A percentile compares a stretch with the other conserved stretches of the same genome.
phyloP scores from a whole-genome alignment of 345 rosid genomes.

The Eucalyptus grandis region DNA sequence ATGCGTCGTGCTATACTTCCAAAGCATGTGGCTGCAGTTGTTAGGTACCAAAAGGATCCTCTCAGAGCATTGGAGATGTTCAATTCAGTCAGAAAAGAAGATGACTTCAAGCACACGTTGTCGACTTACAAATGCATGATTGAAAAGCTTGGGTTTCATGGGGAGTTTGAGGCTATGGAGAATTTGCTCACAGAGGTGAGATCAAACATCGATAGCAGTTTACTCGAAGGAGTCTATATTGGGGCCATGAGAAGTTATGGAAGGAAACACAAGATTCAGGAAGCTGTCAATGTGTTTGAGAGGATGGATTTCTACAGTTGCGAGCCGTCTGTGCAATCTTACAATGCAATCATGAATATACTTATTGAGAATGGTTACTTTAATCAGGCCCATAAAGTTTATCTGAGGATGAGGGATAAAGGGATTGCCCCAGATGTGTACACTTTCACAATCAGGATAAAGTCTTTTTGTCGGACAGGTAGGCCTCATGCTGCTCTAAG shows the following conservation, averaged over 20 bases:
- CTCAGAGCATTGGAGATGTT: conserved; percentile 65
- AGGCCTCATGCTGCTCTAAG: conserved; percentile 80
- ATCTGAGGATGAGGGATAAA: conserved; percentile 66
- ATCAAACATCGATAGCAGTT: conserved; percentile 24
- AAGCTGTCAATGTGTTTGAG: conserved; percentile 78
- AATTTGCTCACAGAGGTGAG: conserved; percentile 39
- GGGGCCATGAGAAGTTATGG: conserved; percentile 69
- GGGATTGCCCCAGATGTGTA: conserved; percentile 67
- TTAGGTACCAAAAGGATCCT: conserved; percentile 62
- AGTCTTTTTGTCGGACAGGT: conserved; percentile 71
- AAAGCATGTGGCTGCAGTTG: conserved; percentile 68
- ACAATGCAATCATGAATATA: conserved; percentile 76
- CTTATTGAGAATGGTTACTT: conserved; percentile 58
- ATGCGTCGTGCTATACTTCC: conserved; percentile 64
- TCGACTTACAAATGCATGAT: conserved; percentile 59
- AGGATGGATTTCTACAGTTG: conserved; percentile 88
- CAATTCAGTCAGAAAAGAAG: conserved; percentile 58
- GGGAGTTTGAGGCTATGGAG: conserved; percentile 78
- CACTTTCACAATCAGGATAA: conserved; percentile 76
- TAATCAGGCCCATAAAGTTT: conserved; percentile 79
- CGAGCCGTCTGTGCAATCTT: conserved; percentile 55
- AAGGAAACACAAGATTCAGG: conserved; percentile 66
- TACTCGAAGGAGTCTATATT: conserved; percentile 72
- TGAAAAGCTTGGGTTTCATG: conserved; percentile 69
- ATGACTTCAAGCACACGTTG: conserved; percentile 43